Base-by-base conservation (phyloP, 306 rosid species). In the Cucumis hystrix region DNA sequence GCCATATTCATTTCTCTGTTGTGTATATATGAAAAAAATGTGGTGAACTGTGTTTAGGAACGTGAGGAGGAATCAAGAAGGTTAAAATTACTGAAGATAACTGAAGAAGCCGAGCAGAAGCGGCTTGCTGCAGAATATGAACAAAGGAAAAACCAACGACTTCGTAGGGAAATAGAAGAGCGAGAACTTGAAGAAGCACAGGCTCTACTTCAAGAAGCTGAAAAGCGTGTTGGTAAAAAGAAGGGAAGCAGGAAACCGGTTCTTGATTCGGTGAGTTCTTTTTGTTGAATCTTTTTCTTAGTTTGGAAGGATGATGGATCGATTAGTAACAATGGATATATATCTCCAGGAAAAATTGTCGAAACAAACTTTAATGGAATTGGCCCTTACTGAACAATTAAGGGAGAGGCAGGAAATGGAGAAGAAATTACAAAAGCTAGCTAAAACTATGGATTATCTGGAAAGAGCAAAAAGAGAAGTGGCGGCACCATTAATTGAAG, bases 401-500 rank as follows among this genome's bases (percentile, higher is more conserved):
- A 89, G 92, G 64, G 96, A 89, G 82, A 96, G 96, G 45, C 97
- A 92, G 78, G 99, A 96, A 77, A 91, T 87, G 97, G 99, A 92
- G 56, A 96, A 96, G 85, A 96, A 96, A 79, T 80, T 92, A 6
- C 93, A 87, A 43, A 96, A 96, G 81, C 78, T 87, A 4, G 90
- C 89, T 1, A 96, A 92, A 66, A 91, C 96, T 11, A 96, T 96
- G 99, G 99, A 96, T 82, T 77, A 87, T 83, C 80, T 89, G 77
- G 99, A 96, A 82, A 91, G 99, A 79, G 99, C 99, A 25, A 96
- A 91, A 84, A 86, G 99, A 79, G 99, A 96, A 79, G 99, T 88
- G 81, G 89, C 93, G 17, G 96, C 98, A 63, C 87, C 98, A 1
- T 77, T 92, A 75, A 91, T 96, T 87, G 97, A 91, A 79, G 97